Evolutionary conservation across 2,329 filamentous ascomycete genomes (phyloP).

Genomic region (Ascochyta fabae): DNA sequence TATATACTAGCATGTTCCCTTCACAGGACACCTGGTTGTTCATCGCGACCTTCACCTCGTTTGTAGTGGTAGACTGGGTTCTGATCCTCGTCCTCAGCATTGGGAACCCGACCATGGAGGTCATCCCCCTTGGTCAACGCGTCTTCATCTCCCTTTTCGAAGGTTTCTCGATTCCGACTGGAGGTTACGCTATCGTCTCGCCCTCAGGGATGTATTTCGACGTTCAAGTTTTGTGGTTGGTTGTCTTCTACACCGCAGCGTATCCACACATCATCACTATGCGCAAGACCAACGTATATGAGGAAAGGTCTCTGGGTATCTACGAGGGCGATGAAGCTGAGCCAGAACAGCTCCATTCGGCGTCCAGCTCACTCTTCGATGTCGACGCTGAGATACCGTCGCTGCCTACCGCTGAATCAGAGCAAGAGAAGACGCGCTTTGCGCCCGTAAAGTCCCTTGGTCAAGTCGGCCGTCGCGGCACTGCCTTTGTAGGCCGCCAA

Average conservation of each 20-base stretch:
- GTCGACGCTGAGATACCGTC: conserved; percentile 21
- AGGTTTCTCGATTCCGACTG: conserved; percentile 31
- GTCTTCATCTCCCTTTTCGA: conserved; percentile 32
- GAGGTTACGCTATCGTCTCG: conserved; percentile 31
- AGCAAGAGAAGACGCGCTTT: conserved; percentile 13
- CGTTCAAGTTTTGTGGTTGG: conserved; percentile 30
- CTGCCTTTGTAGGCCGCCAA: conserved; percentile 29
- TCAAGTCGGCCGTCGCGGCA: conserved; percentile 23
- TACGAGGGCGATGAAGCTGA: conserved; percentile 30
- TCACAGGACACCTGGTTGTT: conserved; percentile 30
- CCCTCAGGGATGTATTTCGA: conserved; percentile 30
- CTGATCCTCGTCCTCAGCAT: conserved; percentile 29
- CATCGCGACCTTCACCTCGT: conserved; percentile 25
- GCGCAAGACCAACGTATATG: conserved; percentile 32
- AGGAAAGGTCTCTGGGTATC: conserved; percentile 28
- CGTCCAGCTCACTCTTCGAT: conserved; percentile 29
- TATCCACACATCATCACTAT: conserved; percentile 34
- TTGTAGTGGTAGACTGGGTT: conserved; percentile 28
- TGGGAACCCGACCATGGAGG: conserved; percentile 31
- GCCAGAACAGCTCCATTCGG: conserved; percentile 30
- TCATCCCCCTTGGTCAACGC: conserved; percentile 26
- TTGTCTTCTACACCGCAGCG: conserved; percentile 30
- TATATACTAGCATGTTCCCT: conserved; percentile 33
- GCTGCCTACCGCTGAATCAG: conserved; percentile 12
- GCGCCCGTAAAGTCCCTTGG: conserved; percentile 16